Evolutionary conservation across 139 green algal genomes (phyloP).

Genomic region (Coelastrella sp.): DNA sequence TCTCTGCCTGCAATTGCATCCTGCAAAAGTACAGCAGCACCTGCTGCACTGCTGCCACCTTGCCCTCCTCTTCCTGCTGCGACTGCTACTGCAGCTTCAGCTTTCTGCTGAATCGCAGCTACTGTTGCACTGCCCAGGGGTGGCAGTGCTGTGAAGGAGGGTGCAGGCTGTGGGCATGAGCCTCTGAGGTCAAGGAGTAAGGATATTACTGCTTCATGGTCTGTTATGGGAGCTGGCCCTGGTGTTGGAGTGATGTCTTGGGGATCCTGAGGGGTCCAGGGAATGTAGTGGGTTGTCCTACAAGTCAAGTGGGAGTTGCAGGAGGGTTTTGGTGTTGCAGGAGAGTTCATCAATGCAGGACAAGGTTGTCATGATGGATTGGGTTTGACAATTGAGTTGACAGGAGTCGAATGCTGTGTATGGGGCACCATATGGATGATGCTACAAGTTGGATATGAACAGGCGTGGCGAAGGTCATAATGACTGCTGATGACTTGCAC

Average conservation of each 20-base stretch:
- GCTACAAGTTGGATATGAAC: too few relatives aligned
- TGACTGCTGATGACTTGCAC: too few relatives aligned
- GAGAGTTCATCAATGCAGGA: not conserved
- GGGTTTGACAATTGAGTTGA: too few relatives aligned
- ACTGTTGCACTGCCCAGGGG: constrained; percentile 12
- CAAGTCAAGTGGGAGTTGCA: not conserved
- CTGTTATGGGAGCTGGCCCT: not conserved
- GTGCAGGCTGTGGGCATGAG: not conserved
- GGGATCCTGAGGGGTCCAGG: not conserved
- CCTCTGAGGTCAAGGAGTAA: constrained; percentile 5
- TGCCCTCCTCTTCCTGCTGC: not conserved
- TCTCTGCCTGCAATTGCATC: too few relatives aligned
- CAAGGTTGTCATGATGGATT: too few relatives aligned
- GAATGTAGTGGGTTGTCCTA: constrained; percentile 3
- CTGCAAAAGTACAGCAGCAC: too few relatives aligned
- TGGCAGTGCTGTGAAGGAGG: not conserved
- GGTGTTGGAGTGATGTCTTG: not conserved
- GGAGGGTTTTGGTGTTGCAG: too few relatives aligned
- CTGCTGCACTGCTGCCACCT: not conserved
- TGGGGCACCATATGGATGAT: too few relatives aligned
- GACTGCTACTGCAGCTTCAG: not conserved
- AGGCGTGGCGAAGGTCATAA: too few relatives aligned
- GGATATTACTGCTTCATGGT: constrained; percentile 32
- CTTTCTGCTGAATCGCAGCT: not conserved
- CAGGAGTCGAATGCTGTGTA: too few relatives aligned